phyloP scores from a whole-genome alignment of 495 filamentous ascomycete species.

The Haplographium delicatum region DNA sequence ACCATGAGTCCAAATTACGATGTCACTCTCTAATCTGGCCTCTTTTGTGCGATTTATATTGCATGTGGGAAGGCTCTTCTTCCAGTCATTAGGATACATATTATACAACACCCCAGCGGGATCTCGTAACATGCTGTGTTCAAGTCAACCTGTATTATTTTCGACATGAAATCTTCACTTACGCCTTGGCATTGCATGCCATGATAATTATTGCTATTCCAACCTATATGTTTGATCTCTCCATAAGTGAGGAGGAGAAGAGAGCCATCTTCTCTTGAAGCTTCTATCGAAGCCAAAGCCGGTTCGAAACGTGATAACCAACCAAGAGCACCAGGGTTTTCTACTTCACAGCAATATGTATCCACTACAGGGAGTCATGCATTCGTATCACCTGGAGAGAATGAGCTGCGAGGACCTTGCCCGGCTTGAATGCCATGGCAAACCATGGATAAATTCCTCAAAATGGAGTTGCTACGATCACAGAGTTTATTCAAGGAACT shows the following conservation, averaged over 20 bases:
- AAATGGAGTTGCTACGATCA: conserved; percentile 40
- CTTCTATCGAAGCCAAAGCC: conserved; percentile 7
- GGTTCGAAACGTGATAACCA: not conserved
- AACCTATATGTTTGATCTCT: conserved; percentile 9
- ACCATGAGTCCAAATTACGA: too few species aligned
- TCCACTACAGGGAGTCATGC: conserved; percentile 32
- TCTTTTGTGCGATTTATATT: too few species aligned
- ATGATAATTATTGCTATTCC: conserved; percentile 7
- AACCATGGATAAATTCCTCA: conserved; percentile 51
- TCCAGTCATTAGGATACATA: too few species aligned
- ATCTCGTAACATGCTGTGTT: too few species aligned
- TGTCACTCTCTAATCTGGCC: too few species aligned
- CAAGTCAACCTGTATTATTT: too few species aligned
- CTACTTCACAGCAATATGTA: conserved; percentile 19
- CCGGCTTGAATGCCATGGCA: conserved; percentile 43
- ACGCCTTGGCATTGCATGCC: too few species aligned
- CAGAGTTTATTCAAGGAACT: conserved; percentile 29
- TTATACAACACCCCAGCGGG: too few species aligned
- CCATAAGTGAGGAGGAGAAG: conserved; percentile 12
- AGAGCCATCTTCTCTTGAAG: conserved; percentile 3
- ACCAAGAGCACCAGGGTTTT: conserved; percentile 12
- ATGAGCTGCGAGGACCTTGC: conserved; percentile 44
- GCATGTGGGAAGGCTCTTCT: too few species aligned
- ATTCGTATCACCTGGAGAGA: conserved; percentile 33
- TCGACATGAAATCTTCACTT: too few species aligned